Conservation (phyloP, 2,329 filamentous ascomycete genomes). For the Saccharata proteae region DNA sequence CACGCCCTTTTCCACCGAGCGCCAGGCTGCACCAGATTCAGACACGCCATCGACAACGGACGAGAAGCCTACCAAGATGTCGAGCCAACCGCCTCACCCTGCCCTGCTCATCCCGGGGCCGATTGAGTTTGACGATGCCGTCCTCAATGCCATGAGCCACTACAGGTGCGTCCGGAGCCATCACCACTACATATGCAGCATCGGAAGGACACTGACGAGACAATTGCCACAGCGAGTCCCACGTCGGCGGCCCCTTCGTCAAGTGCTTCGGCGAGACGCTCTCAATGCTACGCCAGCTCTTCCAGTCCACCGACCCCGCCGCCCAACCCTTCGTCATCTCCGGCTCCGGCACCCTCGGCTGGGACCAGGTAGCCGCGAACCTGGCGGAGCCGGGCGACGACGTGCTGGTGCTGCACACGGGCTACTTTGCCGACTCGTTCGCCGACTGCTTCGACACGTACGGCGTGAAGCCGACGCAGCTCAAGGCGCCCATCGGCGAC, state of each 20-base stretch:
- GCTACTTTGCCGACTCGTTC: conserved; percentile 95
- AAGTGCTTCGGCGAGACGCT: conserved; percentile 84
- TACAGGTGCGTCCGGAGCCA: conserved; percentile 50
- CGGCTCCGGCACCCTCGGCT: conserved; percentile 89
- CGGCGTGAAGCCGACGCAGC: conserved; percentile 76
- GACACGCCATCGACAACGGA: conserved; percentile 33
- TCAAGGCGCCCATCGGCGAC: conserved; percentile 80
- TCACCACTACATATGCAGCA: not conserved
- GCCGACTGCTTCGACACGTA: conserved; percentile 86
- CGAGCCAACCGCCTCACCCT: conserved; percentile 46
- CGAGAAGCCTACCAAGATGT: conserved; percentile 37
- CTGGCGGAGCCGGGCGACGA: conserved; percentile 80
- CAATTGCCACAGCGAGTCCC: conserved; percentile 59
- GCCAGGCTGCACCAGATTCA: conserved; percentile 39
- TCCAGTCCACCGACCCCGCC: conserved; percentile 72
- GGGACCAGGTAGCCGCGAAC: conserved; percentile 94
- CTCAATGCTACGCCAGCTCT: conserved; percentile 78
- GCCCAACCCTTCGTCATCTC: conserved; percentile 89
- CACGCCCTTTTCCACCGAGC: conserved; percentile 51
- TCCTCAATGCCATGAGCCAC: conserved; percentile 88
- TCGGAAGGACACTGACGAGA: not conserved
- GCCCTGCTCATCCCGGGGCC: conserved; percentile 92
- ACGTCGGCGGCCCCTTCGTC: conserved; percentile 82
- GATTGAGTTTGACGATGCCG: conserved; percentile 96
- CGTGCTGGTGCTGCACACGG: conserved; percentile 84